Conservation (phyloP, 805 yeast species). For the Candida incommunis region DNA sequence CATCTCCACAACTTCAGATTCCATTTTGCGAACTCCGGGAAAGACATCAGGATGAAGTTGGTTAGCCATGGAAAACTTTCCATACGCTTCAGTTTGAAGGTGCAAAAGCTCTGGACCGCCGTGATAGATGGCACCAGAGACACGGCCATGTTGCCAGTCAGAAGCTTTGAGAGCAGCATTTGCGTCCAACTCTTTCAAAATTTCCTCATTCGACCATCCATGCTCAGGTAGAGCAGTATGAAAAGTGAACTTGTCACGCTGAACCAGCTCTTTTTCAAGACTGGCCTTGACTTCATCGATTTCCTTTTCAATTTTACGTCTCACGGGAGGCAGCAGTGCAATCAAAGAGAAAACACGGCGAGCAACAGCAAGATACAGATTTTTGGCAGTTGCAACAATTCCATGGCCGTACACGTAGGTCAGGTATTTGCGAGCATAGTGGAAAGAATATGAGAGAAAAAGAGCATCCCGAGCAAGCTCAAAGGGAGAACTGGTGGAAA, state of each 20-base stretch:
- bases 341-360: conserved; percentile 13
- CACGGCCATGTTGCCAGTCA: conserved; percentile 73
- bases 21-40: conserved; percentile 95
- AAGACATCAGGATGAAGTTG: conserved; percentile 95
- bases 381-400: conserved; percentile 8
- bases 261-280: conserved; percentile 46
- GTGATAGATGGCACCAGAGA: conserved; percentile 94
- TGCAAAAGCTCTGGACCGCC: conserved; percentile 71
- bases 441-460: conserved; percentile 2
- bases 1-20: conserved; percentile 89
- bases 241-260: conserved; percentile 27
- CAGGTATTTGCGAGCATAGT: conserved; percentile 3
- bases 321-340: conserved; percentile 36
- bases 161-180: conserved; percentile 37
- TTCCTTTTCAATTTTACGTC: conserved; percentile 45
- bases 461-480: conserved; percentile 5
- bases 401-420: conserved; percentile 16
- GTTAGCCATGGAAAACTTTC: conserved; percentile 71
- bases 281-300: conserved; percentile 31
- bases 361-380: conserved; percentile 3
- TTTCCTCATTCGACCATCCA: conserved; percentile 38
- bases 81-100: conserved; percentile 66
- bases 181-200: conserved; percentile 37
- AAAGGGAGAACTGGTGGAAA: conserved; percentile 1
- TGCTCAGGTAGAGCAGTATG: conserved; percentile 35